Base-by-base conservation (phyloP, 1,284 basidiomycete species). In the Naganishia liquefaciens region DNA sequence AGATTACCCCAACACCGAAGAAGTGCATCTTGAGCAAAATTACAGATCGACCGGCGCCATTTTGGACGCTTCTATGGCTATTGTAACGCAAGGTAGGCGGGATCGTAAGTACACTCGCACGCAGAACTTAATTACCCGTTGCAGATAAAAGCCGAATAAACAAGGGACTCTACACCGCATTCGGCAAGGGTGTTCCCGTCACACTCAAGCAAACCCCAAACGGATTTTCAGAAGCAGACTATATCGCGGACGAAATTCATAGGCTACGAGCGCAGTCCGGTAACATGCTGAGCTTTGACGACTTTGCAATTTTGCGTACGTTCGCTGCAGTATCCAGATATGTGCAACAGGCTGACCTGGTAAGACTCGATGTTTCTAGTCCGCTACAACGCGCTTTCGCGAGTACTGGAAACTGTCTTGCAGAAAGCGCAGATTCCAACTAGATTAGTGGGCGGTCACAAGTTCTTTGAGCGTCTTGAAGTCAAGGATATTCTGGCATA, bases 401-500 rank as follows among this genome's bases (percentile, higher is more conserved):
- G 92, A 33, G 80, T 82, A 0, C 83, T 95, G 51, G 93, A 95
- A 78, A 84, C 83, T 17, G 87, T 88, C 0, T 77, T 96, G 23
- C 89, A 91, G 74, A 86, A 85, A 66, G 86, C 87, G 68, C 84
- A 86, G 33, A 89, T 96, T 51, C 91, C 91, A 0, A 87, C 84
- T 71, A 81, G 86, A 52, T 84, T 95, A 58, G 82, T 95, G 10
- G 88, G 87, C 17, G 91, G 91, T 0, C 86, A 89, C 75, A 90
- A 88, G 75, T 93, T 93, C 83, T 94, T 93, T 72, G 90, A 93
- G 68, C 86, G 91, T 9, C 76, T 85, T 69, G 90, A 91, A 81
- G 84, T 96, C 74, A 93, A 93, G 79, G 91, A 93, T 75, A 71
- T 94, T 25, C 79, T 95, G n/a, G 88, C 89, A 1, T 95, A 95